phyloP scores from a whole-genome alignment of 495 filamentous ascomycete species.

The Annulohypoxylon stygium region DNA sequence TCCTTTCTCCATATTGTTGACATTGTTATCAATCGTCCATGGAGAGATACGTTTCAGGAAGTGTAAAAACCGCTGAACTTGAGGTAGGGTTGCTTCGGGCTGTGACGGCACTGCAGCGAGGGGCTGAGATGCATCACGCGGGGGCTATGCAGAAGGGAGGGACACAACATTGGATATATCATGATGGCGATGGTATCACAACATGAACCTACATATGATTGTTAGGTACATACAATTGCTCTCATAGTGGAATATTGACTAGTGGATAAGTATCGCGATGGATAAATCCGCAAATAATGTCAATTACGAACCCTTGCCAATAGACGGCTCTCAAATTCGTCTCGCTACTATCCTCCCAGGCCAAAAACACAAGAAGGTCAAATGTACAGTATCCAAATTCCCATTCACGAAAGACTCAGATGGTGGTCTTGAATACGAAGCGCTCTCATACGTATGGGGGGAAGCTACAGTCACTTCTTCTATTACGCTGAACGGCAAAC shows the following conservation, averaged over 20 bases:
- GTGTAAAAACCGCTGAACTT: background rate
- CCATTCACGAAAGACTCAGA: constrained; percentile 3
- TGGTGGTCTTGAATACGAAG: constrained; percentile 18
- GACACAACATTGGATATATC: background rate
- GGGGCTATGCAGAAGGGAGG: constrained; percentile 4
- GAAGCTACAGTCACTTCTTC: constrained; percentile 8
- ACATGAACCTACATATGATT: background rate
- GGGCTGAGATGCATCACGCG: background rate
- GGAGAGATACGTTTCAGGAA: too few relatives aligned
- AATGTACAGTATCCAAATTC: constrained; percentile 24
- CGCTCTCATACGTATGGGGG: constrained; percentile 41
- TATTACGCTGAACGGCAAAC: constrained; percentile 20
- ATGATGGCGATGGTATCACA: background rate
- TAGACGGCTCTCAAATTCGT: constrained; percentile 30
- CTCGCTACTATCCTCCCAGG: constrained; percentile 20
- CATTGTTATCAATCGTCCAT: too few relatives aligned
- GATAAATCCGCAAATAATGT: background rate
- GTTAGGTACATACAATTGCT: too few relatives aligned
- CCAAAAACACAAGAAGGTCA: background rate
- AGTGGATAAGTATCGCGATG: background rate
- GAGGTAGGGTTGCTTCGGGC: background rate
- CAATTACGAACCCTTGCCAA: constrained; percentile 12
- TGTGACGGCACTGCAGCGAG: constrained; percentile 7
- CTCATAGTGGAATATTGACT: background rate
- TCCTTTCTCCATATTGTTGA: background rate